These are phyloP conservation scores for Dichomitus squalens DNA, from an alignment of 1,284 basidiomycete genomes.

Conservation along the genomic window DNA sequence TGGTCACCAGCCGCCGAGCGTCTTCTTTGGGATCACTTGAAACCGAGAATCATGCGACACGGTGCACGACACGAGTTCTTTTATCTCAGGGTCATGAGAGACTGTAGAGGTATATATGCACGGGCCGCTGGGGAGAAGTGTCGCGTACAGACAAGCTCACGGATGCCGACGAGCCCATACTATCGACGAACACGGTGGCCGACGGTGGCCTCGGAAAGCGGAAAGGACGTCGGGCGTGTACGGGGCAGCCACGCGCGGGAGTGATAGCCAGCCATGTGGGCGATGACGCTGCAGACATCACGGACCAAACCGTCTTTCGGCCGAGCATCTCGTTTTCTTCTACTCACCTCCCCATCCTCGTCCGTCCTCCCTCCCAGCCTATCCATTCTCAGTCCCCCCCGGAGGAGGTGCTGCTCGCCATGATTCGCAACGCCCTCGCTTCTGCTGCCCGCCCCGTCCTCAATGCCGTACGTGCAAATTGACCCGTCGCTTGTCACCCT, in stretches of 20 bases:
- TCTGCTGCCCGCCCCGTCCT: conserved; percentile 56
- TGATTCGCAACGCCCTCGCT: conserved; percentile 70
- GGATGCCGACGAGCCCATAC: neutral
- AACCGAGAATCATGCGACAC: neutral
- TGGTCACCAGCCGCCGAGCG: neutral
- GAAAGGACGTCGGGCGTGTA: conserved; percentile 10
- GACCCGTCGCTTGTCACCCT: neutral
- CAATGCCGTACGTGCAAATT: conserved; percentile 50
- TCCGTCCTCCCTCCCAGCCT: conserved; percentile 30
- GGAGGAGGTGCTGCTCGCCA: conserved; percentile 38
- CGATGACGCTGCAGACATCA: conserved; percentile 23
- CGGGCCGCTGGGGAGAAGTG: neutral
- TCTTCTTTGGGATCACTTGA: neutral
- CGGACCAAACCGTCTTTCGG: conserved; percentile 26
- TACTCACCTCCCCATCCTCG: conserved; percentile 20
- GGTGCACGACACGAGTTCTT: neutral
- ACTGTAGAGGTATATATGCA: neutral
- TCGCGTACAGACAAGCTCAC: neutral
- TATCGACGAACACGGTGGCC: neutral
- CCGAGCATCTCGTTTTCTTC: conserved; percentile 30
- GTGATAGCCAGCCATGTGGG: conserved; percentile 22
- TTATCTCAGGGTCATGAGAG: neutral
- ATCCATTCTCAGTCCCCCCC: conserved; percentile 21
- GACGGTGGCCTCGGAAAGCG: neutral
- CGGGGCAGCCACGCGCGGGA: conserved; percentile 18